Percentiles rank a stretch among this genome's conserved stretches.
Conservation (phyloP, 768 basidiomycete species). For the Stropharia rugosoannulata region DNA sequence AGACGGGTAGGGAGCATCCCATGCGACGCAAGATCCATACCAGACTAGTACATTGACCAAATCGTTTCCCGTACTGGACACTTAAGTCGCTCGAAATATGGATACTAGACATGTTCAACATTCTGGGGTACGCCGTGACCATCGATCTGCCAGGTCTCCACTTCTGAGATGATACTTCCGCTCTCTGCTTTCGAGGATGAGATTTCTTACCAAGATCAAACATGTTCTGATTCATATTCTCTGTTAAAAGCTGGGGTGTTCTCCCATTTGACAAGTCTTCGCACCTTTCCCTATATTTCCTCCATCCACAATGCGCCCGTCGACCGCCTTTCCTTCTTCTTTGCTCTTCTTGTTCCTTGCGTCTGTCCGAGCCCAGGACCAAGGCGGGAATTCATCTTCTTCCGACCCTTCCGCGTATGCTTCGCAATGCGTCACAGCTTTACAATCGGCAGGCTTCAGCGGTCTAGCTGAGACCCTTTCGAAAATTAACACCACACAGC, state of each 20-base stretch:
- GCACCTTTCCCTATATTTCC: neutral
- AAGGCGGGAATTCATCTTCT: neutral
- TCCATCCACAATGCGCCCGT: neutral
- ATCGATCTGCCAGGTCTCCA: no score
- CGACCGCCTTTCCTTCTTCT: neutral
- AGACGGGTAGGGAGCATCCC: no score
- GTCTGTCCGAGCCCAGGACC: neutral
- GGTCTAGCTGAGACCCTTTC: conserved; percentile 37
- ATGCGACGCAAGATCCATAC: no score
- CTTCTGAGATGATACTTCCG: no score
- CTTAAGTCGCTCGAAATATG: no score
- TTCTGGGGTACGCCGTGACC: no score
- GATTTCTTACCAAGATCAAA: conserved; percentile 7
- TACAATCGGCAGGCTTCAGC: conserved; percentile 40
- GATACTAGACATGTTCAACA: no score
- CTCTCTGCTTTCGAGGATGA: neutral
- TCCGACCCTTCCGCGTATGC: neutral
- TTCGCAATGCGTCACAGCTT: conserved; percentile 30
- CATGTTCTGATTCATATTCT: conserved; percentile 4
- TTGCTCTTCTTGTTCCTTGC: neutral
- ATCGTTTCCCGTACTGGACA: no score
- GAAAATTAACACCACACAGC: conserved; percentile 40
- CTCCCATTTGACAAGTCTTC: neutral
- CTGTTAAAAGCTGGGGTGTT: neutral
- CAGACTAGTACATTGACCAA: no score